phyloP scores from a whole-genome alignment of 2,329 filamentous ascomycete species.

The Penicillium glabrum region DNA sequence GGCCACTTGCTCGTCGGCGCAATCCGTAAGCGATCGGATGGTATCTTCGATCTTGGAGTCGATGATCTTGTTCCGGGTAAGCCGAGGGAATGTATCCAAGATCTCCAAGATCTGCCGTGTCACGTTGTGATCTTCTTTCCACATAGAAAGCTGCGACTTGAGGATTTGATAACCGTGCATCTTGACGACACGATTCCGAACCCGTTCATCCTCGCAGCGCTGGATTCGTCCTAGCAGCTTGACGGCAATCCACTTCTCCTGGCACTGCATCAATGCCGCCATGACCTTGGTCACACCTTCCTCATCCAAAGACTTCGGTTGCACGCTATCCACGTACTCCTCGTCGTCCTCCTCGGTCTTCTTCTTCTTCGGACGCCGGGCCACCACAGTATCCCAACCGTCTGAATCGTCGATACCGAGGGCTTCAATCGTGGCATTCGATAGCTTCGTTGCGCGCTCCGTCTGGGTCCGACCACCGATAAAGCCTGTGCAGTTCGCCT shows the following conservation, averaged over 20 bases:
- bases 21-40: conserved; percentile 66
- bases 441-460: conserved; percentile 88
- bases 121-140: conserved; percentile 86
- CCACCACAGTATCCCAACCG: conserved; percentile 85
- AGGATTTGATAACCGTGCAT: conserved; percentile 98
- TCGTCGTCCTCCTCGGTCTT: conserved; percentile 88
- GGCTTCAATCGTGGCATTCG: conserved; percentile 86
- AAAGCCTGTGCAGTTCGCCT: conserved; percentile 91
- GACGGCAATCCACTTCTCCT: conserved; percentile 98
- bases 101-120: conserved; percentile 87
- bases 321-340: conserved; percentile 88
- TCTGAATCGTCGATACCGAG: conserved; percentile 92
- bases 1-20: conserved; percentile 73
- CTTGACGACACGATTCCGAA: conserved; percentile 83
- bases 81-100: conserved; percentile 79
- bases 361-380: conserved; percentile 91
- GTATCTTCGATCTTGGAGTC: conserved; percentile 92
- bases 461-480: conserved; percentile 98
- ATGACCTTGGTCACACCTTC: conserved; percentile 89
- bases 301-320: conserved; percentile 76
- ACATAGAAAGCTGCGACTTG: conserved; percentile 80
- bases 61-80: conserved; percentile 95
- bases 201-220: conserved; percentile 78
- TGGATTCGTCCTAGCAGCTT: conserved; percentile 90
- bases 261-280: conserved; percentile 94